These are phyloP conservation scores for Pelargonium citronellum DNA, from an alignment of 441 rosid species.

Conservation along the genomic window DNA sequence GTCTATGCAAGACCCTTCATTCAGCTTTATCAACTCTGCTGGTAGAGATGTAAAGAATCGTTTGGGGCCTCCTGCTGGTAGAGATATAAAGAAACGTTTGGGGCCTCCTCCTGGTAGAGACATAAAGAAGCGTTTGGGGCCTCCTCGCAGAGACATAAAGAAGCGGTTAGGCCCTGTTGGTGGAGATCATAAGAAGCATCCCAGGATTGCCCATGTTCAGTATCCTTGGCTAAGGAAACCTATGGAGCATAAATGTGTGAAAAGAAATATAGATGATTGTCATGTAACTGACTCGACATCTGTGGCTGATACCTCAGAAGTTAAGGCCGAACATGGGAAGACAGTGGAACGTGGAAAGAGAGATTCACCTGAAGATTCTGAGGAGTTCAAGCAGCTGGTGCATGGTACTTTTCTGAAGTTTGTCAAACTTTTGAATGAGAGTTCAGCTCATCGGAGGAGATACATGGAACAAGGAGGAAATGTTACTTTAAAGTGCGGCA, in stretches of 20 bases:
- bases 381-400: slow-evolving; percentile 36
- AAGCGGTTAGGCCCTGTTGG: slow-evolving; percentile 12
- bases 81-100: slow-evolving; percentile 12
- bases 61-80: slow-evolving; percentile 18
- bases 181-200: neutral
- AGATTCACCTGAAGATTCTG: slow-evolving; percentile 32
- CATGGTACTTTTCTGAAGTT: slow-evolving; percentile 39
- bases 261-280: slow-evolving; percentile 14
- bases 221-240: slow-evolving; percentile 22
- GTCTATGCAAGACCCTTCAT: slow-evolving; percentile 17
- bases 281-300: slow-evolving; percentile 16
- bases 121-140: slow-evolving; percentile 18
- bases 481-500: slow-evolving; percentile 32
- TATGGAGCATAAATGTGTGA: neutral
- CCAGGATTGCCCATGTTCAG: neutral
- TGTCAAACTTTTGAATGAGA: slow-evolving; percentile 43
- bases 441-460: slow-evolving; percentile 32
- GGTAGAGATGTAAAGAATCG: slow-evolving; percentile 19
- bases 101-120: slow-evolving; percentile 8
- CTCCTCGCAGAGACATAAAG: slow-evolving; percentile 13
- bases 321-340: slow-evolving; percentile 14
- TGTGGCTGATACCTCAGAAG: slow-evolving; percentile 16
- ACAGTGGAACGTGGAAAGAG: slow-evolving; percentile 9
- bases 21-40: slow-evolving; percentile 15
- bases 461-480: slow-evolving; percentile 30